Evolutionary conservation across 2,329 filamentous ascomycete genomes (phyloP), one percentile per base, ranked within the genome.

Genomic region (Sphaerostilbella broomeana): DNA sequence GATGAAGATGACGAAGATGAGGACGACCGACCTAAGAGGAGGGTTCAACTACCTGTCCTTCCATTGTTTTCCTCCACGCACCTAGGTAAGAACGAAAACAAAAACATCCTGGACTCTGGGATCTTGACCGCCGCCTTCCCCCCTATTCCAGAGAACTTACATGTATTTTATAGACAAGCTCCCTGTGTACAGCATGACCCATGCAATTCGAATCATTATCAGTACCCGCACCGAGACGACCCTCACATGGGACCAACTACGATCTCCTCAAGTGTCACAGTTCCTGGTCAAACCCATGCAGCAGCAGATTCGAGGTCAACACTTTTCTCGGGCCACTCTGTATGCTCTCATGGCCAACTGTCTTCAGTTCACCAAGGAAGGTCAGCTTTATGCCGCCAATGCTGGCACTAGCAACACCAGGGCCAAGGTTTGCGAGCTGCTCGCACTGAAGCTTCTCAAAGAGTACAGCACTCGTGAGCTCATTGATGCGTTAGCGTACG

Each of bases 271-370:
- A 59, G 83, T 97, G 41, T 95, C 88, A 12, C 89, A 95, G 57
- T 97, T 97, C 59, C 74, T 97, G 24, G 77, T 95, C 57, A 95
- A 95, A 68, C 90, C 90, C 3, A 92, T 95, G 69, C 87, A 92
- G 61, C 84, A 92, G 58, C 84, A 90, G 59, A 89, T 95, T 47
- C 80, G 83, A 45, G 72, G 77, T 12, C 79, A 84, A 36, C 86
- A 95, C 62, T 90, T 94, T 60, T 89, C 84, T 20, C 76, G 85
- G 33, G 89, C 86, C 8, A 92, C 88, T 0, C 62, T 95, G 25
- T 95, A 94, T 64, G 87, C 88, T 3, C 67, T 97, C 50, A 83
- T 95, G 73, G 87, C 89, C 34, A 97, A 97, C 56, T 94, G 86
- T 56, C 70, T 97, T 40, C 90, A 95, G 58, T 97, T 95, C 62